Conservation (phyloP, 257 asterid genomes). For the Nicotiana noctiflora region DNA sequence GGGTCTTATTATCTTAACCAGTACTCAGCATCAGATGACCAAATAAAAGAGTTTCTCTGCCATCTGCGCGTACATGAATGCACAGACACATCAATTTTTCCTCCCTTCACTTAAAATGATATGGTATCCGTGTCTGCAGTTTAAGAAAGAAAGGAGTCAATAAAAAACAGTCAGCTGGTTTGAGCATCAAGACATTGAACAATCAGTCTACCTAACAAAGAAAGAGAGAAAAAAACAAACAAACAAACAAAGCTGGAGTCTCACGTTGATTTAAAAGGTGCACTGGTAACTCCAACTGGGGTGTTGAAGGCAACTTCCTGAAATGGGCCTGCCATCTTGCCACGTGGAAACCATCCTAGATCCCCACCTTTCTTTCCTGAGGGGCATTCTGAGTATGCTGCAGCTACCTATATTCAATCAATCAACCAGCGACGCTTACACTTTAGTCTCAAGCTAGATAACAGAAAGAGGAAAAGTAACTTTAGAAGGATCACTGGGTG, state of each 20-base stretch:
- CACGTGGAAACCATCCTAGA: constrained; percentile 98
- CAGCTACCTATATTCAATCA: constrained; percentile 33
- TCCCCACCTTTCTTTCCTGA: constrained; percentile 99
- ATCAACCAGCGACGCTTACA: neutral
- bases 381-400: constrained; percentile 94
- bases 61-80: constrained; percentile 7
- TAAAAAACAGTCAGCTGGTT: constrained; percentile 1
- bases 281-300: constrained; percentile 73
- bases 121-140: constrained; percentile 92
- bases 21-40: neutral
- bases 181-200: neutral
- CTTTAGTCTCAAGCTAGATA: neutral
- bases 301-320: constrained; percentile 98
- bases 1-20: neutral
- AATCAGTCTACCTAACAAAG: neutral
- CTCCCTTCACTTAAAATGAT: constrained; percentile 90
- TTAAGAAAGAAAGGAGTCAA: constrained; percentile 6
- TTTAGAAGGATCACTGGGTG: neutral
- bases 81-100: constrained; percentile 58
- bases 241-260: constrained; percentile 21
- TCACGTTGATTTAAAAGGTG: constrained; percentile 94
- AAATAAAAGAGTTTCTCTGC: neutral
- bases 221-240: neutral
- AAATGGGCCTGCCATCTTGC: constrained; percentile 99
- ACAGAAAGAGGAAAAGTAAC: neutral